Evolutionary conservation across 2,329 filamentous ascomycete species (phyloP), one percentile per base, ranked within the genome.

Genomic region (Gaeumannomyces sp.): DNA sequence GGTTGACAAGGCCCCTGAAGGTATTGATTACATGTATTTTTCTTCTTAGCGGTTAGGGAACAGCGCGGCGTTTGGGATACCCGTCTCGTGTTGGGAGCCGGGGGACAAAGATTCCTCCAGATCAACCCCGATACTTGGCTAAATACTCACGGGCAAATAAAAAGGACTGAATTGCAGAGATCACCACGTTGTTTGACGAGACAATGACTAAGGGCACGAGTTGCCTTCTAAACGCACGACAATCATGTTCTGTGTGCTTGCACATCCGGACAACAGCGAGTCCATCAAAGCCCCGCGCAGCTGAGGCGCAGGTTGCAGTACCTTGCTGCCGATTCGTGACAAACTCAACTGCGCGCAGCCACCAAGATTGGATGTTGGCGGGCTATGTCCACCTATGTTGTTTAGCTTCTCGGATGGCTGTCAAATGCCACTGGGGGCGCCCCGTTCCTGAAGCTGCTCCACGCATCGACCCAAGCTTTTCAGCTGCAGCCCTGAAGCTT

Each of bases 61-160:
- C 33, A 62, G 61, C 61, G 61, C 7, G 61, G 45, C 61, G 61
- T 62, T 53, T 62, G 45, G 28, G 61, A 62, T 62, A 62, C 61
- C 61, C 61, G 22, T n/a, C 22, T n/a, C 4, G n/a, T 53, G 3
- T 45, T 53, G 5, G 22, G n/a, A 4, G 6, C 19, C 13, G n/a
- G 19, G 38, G 14, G 8, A 16, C 13, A 8, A 45, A 7, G 19
- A 16, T 45, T 45, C 38, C 16, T 45, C 19, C 4, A 35, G 38
- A 45, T 45, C 38, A 45, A 8, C 38, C 3, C 16, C 6, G 38
- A 22, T 50, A 50, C 16, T 5, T 50, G 38, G 11, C 38, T 50
- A 16, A 50, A 6, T 13, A 16, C 19, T 45, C 13, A 19, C 14
- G 16, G 14, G 38, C 38, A 19, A 45, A 45, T 45, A 45, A 45